Conservation (phyloP, 352 stramenopile species). For the Phytophthora sp. region DNA sequence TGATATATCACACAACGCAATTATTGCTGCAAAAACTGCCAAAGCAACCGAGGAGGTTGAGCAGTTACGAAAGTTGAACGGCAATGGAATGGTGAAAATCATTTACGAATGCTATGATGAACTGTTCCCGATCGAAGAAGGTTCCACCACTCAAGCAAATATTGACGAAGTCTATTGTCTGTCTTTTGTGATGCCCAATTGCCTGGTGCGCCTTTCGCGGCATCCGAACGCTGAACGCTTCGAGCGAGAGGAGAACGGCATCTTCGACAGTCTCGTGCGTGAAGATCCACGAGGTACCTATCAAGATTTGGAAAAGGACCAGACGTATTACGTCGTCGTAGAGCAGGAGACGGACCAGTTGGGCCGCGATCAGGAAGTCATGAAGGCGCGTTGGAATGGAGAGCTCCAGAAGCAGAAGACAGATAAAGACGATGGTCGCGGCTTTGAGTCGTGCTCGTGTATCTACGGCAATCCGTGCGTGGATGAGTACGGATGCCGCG, state of each 20-base stretch:
- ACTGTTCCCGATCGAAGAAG: slow-evolving; percentile 77
- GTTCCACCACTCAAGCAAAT: slow-evolving; percentile 71
- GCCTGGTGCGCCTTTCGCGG: slow-evolving; percentile 70
- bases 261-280: slow-evolving; percentile 61
- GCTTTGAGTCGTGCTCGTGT: slow-evolving; percentile 88
- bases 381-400: slow-evolving; percentile 54
- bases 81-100: slow-evolving; percentile 73
- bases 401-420: slow-evolving; percentile 42
- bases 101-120: slow-evolving; percentile 92
- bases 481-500: slow-evolving; percentile 90
- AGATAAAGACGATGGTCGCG: slow-evolving; percentile 61
- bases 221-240: slow-evolving; percentile 61
- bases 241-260: slow-evolving; percentile 49
- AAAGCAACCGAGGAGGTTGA: slow-evolving; percentile 37
- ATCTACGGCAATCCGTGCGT: slow-evolving; percentile 91
- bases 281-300: slow-evolving; percentile 83
- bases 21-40: slow-evolving; percentile 5
- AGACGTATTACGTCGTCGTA: slow-evolving; percentile 86
- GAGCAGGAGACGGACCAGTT: slow-evolving; percentile 81
- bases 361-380: slow-evolving; percentile 64
- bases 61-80: slow-evolving; percentile 46
- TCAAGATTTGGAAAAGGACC: slow-evolving; percentile 63
- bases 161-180: slow-evolving; percentile 90
- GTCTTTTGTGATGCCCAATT: slow-evolving; percentile 91
- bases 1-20: slow-evolving; percentile 3